A percentile compares a stretch with the other conserved stretches of the same genome.
Conservation (phyloP, 2,329 filamentous ascomycete species). For the Diaporthe citri region DNA sequence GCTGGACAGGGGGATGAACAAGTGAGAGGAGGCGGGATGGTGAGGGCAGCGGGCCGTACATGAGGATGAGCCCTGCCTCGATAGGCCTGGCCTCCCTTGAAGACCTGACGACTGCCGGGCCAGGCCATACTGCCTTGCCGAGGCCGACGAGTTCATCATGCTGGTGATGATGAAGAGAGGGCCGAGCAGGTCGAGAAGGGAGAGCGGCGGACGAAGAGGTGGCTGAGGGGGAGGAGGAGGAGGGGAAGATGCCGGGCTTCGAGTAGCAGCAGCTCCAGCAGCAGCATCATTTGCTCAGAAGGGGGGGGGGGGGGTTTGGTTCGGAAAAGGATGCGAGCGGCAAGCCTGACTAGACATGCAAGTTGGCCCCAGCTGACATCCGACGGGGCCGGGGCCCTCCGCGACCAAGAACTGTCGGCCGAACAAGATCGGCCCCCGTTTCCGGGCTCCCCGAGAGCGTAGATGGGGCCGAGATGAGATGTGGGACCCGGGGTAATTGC, state of each 20-base stretch:
- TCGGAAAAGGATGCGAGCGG: conserved; percentile 17
- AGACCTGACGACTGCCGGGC: conserved; percentile 38
- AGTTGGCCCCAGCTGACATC: conserved; percentile 35
- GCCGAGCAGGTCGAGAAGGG: background rate
- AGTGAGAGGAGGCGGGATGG: conserved; percentile 37
- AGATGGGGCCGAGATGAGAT: conserved; percentile 29
- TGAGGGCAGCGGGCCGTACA: conserved; percentile 31
- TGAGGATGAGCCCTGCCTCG: conserved; percentile 39
- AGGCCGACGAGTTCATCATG: conserved; percentile 39
- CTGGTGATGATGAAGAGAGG: background rate
- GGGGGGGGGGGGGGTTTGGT: background rate
- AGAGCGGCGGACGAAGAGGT: background rate
- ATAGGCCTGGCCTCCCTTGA: conserved; percentile 36
- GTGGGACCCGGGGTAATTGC: conserved; percentile 13
- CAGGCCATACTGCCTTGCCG: conserved; percentile 38
- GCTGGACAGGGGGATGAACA: conserved; percentile 46
- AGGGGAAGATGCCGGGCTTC: conserved; percentile 2
- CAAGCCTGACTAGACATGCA: conserved; percentile 20
- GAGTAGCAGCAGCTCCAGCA: conserved; percentile 8
- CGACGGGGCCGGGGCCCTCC: conserved; percentile 30
- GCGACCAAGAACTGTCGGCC: conserved; percentile 34
- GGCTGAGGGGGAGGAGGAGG: background rate
- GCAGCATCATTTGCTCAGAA: conserved; percentile 14
- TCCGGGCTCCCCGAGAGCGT: conserved; percentile 35
- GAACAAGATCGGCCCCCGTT: conserved; percentile 34